Evolutionary conservation across 106 monocot genomes (phyloP), one percentile per base, ranked within the genome.

Genomic region (Acorus gramineus): DNA sequence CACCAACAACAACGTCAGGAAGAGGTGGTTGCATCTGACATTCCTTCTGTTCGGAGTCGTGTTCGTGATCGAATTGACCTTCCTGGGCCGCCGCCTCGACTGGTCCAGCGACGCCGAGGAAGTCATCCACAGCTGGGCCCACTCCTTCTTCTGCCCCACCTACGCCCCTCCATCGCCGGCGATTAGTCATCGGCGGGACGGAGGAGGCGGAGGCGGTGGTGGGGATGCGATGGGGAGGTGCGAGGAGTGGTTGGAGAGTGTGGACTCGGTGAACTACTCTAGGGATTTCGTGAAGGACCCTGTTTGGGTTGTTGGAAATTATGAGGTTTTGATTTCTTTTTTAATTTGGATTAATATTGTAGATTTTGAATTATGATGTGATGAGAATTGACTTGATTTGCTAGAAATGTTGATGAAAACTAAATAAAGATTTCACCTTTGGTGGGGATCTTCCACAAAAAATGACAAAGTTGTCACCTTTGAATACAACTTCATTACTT

Each of bases 251-350:
- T 55, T 98, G 68, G 91, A 91, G 83, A 81, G 49, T 64, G 81
- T 77, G 73, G 96, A 98, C 56, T 55, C 58, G 2, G 78, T 92
- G 3, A n/a, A 63, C 0, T 81, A 98, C 71, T 47, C 74, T 6
- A 69, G 96, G 56, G 83, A 98, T 73, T 98, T 98, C 70, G 11
- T 52, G 2, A 81, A 74, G 58, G 81, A 98, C 8, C 96, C 91
- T 0, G 76, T 98, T 55, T 13, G 85, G 42, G 79, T 98, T 8
- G 50, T 69, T 8, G 91, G 83, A 3, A 11, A 14, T 10, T 71
- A 81, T 4, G 56, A 89, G 69, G 77, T 81, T 75, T 2, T 28
- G 65, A 44, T 53, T 52, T 28, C 10, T 66, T 66, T n/a, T n/a
- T 47, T 48, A 3, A 52, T 64, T 44, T 59, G 0, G 5, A n/a